Evolutionary conservation across 2,329 filamentous ascomycete species (phyloP), one percentile per base, ranked within the genome.

Genomic region (Gyromitra esculenta): DNA sequence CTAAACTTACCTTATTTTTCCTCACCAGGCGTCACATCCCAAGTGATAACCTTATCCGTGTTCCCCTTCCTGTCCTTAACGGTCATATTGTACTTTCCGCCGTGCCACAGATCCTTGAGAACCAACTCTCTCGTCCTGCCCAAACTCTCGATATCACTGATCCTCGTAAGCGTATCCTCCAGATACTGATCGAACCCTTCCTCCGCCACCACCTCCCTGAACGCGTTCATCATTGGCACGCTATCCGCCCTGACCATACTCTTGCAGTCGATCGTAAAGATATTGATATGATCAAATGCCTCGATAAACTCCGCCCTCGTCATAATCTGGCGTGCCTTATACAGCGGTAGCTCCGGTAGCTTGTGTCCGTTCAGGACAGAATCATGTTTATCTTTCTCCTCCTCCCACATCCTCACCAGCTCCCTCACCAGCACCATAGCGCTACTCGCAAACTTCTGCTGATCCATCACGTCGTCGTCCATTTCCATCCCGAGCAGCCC

Each of bases 241-340:
- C 91, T 95, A 83, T 96, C 95, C 0, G 96, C 96, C 60, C 96
- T 90, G 6, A 99, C 96, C 83, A 92, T 91, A 15, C 94, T 93
- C 52, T 88, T 88, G 74, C 91, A 93, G 76, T 96, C 95, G 81
- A 99, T 98, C 78, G 92, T 96, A 84, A 98, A 97, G 75, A 99
- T 89, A 82, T 98, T 98, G 76, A 96, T 89, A 79, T 96, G 92
- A 84, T 99, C 96, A 82, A 98, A 94, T 76, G 90, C 88, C 80
- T 96, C 90, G 81, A 98, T 94, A 83, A 98, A 99, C 84, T 99
- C 96, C 75, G 93, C 91, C 68, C 96, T 88, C 13, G 96, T 98
- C 95, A 97, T 97, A 82, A 97, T 91, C 84, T 97, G 88, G 78
- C 95, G 91, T 0, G 94, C 93, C 80, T 91, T 88, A 82, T 97